Conservation (phyloP, 140 eudicot genomes). For the Bidens hawaiensis region DNA sequence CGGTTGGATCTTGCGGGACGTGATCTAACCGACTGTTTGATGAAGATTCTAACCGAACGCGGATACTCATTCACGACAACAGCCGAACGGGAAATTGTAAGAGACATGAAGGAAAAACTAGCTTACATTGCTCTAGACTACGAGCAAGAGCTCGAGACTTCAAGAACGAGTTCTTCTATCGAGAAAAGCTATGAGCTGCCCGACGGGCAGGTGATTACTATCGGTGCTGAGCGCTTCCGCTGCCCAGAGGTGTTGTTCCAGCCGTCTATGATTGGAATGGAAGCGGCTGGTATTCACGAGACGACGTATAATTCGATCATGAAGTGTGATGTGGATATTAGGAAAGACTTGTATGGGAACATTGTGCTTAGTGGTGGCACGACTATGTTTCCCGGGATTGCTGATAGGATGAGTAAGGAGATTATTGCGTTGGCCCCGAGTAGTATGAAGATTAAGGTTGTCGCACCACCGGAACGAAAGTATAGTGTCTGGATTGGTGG, state of each 20-base stretch:
- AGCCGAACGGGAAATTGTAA: constrained; percentile 51
- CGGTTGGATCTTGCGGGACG: constrained; percentile 53
- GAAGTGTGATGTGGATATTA: constrained; percentile 68
- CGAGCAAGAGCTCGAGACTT: constrained; percentile 50
- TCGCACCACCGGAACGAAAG: constrained; percentile 80
- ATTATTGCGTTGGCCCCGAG: constrained; percentile 67
- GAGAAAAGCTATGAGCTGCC: constrained; percentile 68
- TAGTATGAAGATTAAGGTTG: constrained; percentile 75
- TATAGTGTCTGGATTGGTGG: constrained; percentile 85
- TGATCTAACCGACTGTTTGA: constrained; percentile 46
- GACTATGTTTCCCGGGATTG: constrained; percentile 69
- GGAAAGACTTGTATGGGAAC: constrained; percentile 65
- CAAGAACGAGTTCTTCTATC: constrained; percentile 49
- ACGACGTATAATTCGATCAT: constrained; percentile 61
- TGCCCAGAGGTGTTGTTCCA: constrained; percentile 76
- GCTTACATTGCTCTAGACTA: constrained; percentile 50
- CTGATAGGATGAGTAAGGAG: constrained; percentile 73
- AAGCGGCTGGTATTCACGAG: constrained; percentile 70
- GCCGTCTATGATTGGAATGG: constrained; percentile 74
- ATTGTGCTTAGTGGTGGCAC: constrained; percentile 68
- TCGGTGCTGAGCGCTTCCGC: constrained; percentile 66
- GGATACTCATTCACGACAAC: constrained; percentile 52
- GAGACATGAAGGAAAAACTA: constrained; percentile 47
- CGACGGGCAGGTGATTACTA: constrained; percentile 66
- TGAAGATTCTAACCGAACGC: constrained; percentile 53